Conservation (phyloP, 2,329 filamentous ascomycete species). For the Coniella lustricola region DNA sequence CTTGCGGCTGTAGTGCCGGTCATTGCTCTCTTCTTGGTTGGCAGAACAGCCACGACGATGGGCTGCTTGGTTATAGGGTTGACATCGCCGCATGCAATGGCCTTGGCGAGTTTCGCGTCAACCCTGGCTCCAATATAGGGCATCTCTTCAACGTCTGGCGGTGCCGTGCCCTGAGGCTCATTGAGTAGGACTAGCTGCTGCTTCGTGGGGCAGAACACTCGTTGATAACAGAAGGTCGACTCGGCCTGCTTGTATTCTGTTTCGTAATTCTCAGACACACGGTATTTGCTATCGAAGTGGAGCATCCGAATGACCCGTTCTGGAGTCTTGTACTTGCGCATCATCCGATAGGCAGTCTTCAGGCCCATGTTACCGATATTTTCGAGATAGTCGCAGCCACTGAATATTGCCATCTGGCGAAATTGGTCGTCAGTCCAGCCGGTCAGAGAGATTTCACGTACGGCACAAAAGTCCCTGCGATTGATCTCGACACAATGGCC, state of each 20-base stretch:
- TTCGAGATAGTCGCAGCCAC: slow-evolving; percentile 91
- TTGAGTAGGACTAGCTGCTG: slow-evolving; percentile 70
- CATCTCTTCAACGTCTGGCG: slow-evolving; percentile 60
- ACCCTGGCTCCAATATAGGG: slow-evolving; percentile 74
- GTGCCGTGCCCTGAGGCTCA: slow-evolving; percentile 46
- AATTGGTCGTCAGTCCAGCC: slow-evolving; percentile 93
- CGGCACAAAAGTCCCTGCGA: slow-evolving; percentile 79
- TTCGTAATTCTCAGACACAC: slow-evolving; percentile 74
- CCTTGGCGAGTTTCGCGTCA: slow-evolving; percentile 60
- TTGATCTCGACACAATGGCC: slow-evolving; percentile 91
- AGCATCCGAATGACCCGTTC: slow-evolving; percentile 76
- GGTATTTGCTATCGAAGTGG: slow-evolving; percentile 81
- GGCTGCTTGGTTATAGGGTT: slow-evolving; percentile 82
- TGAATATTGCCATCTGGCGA: slow-evolving; percentile 90
- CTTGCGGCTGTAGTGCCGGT: slow-evolving; percentile 23
- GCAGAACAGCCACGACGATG: slow-evolving; percentile 37
- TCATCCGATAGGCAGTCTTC: slow-evolving; percentile 86
- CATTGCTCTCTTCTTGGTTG: slow-evolving; percentile 33
- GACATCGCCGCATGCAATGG: slow-evolving; percentile 73
- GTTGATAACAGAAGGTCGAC: slow-evolving; percentile 86
- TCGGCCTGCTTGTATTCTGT: slow-evolving; percentile 80
- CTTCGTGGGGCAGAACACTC: slow-evolving; percentile 78
- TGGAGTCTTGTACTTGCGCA: slow-evolving; percentile 83
- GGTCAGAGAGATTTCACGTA: slow-evolving; percentile 78
- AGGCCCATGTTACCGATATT: slow-evolving; percentile 80